Evolutionary conservation across 371 early-diverging fungal genomes (phyloP).

Genomic region (Mucor irregularis): DNA sequence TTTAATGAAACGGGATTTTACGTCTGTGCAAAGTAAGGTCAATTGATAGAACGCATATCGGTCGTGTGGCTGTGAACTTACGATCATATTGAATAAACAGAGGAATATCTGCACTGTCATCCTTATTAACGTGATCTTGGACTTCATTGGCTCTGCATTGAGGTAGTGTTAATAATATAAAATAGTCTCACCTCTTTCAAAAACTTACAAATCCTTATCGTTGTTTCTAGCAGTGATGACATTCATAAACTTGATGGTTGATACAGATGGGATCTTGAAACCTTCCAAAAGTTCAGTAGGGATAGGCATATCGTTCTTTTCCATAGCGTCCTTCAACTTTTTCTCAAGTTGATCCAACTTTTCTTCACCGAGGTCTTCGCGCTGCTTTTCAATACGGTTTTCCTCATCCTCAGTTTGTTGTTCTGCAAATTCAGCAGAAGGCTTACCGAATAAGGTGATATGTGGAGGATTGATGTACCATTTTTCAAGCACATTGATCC

Average conservation of each 20-base stretch:
- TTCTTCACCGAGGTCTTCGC: slow-evolving; percentile 50
- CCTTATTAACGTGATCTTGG: slow-evolving; percentile 54
- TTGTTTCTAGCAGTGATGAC: slow-evolving; percentile 59
- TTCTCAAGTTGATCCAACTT: slow-evolving; percentile 54
- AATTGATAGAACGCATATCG: neutral
- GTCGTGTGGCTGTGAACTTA: slow-evolving; percentile 41
- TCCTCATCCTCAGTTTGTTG: slow-evolving; percentile 57
- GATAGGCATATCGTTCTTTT: slow-evolving; percentile 56
- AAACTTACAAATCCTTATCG: slow-evolving; percentile 46
- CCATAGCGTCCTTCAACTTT: slow-evolving; percentile 54
- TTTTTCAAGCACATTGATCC: slow-evolving; percentile 49
- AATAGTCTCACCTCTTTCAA: neutral
- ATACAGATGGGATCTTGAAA: slow-evolving; percentile 61
- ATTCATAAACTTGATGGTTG: slow-evolving; percentile 62
- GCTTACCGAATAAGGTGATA: slow-evolving; percentile 58
- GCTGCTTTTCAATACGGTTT: slow-evolving; percentile 57
- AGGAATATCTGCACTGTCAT: slow-evolving; percentile 50
- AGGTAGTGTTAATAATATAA: neutral
- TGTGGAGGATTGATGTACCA: slow-evolving; percentile 59
- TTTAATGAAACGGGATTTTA: slow-evolving; percentile 61
- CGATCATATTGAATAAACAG: slow-evolving; percentile 68
- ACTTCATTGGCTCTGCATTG: slow-evolving; percentile 44
- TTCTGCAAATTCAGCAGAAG: slow-evolving; percentile 63
- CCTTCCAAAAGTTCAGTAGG: slow-evolving; percentile 61
- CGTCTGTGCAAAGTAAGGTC: slow-evolving; percentile 32